Evolutionary conservation across 345 rosid genomes (phyloP), one percentile per base, ranked within the genome.

Genomic region (Aethionema arabicum): DNA sequence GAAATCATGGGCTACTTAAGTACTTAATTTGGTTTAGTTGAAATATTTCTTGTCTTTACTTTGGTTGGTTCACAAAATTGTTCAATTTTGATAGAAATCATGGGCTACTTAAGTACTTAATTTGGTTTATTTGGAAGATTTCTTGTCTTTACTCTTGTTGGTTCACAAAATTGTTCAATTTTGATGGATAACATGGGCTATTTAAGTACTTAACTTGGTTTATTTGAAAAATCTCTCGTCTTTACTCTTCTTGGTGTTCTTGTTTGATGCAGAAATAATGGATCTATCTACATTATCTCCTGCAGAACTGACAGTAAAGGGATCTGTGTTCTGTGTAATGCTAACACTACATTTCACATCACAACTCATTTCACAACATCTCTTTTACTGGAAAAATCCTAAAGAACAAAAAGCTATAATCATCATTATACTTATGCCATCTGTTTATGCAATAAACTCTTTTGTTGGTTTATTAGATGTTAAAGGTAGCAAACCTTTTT

Each of bases 361-460:
- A 59, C 95, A 87, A 82, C 86, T 92, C 36, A 14, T 89, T 13
- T 84, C 91, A 0, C 97, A 92, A 71, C 97, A 92, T 72, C 72
- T 89, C 5, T 86, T 85, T 75, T 85, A 85, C 77, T 92, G 98
- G 98, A 89, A 92, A 64, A 92, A 82, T 62, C 93, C 98, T 0
- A 89, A 83, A 74, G 95, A 92, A 59, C 98, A 92, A 68, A 92
- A 68, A 79, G 96, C 97, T 59, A 92, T 92, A 41, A 3, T 89
- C 1, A 74, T 92, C 27, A 89, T 92, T 57, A 70, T 92, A 53
- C 82, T 87, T 11, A 92, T 92, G 98, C 97, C 88, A 54, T 97
- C 98, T 7, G 75, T 92, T 8, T 92, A 87, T 69, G 82, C 97
- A 5, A 32, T 72, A 9, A 79, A 67, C 74, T 89, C 98, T 48